Evolutionary conservation across 2,329 filamentous ascomycete species (phyloP), one percentile per base, ranked within the genome.

Genomic region (Passalora sequoiae): DNA sequence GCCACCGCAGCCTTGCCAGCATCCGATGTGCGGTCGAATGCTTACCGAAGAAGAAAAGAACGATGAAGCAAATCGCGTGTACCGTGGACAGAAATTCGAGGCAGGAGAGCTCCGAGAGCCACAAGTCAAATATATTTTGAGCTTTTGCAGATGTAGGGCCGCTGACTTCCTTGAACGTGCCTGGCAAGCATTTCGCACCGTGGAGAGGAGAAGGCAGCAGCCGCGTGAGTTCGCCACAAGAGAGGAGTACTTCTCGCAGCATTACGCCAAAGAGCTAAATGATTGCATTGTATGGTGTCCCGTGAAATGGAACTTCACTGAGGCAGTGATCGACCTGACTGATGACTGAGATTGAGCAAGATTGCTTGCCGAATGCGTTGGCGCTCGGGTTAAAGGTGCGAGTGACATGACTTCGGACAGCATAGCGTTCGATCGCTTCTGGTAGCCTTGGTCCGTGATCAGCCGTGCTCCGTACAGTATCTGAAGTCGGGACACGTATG

Each of bases 101-200:
- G 15, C 19, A 21, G 33, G 33, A 17, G 6, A 36, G 8, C 17
- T 20, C 12, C 19, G 16, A 4, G 33, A 36, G n/a, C 17, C 21
- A 6, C 33, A 36, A 36, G 33, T 36, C 33, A 21, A 24, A 17
- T 36, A 20, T 20, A 36, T 36, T n/a, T 20, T 36, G 16, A 36
- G 33, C 33, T 24, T 17, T 6, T 21, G 17, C 13, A 36, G 17
- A 7, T 36, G 33, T 16, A 21, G 6, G 17, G 24, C 21, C 20
- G 20, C 33, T 10, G 16, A 36, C 3, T 17, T n/a, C 10, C 15
- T 36, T 4, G 17, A 36, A n/a, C 33, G 20, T 7, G 20, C 20
- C 10, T 36, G 33, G 33, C 17, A 36, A 12, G 19, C 15, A n/a
- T 36, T 36, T 4, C 33, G 19, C 3, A 15, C 17, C 8, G 12